Base-by-base conservation (phyloP, 805 yeast genomes). In the Saturnispora hagleri region DNA sequence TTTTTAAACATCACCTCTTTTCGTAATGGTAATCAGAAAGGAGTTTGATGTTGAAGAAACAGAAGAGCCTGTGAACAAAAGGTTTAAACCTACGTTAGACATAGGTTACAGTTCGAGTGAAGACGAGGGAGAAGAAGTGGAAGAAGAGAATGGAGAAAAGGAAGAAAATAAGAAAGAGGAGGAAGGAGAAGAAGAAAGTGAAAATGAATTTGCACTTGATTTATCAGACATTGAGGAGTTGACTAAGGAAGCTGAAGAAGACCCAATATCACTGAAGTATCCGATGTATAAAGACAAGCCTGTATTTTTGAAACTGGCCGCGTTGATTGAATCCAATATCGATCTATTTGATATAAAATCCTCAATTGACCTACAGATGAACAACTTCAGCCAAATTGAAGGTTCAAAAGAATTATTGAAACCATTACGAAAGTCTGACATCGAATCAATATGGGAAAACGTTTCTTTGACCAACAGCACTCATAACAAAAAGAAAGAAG, bases 361-460 rank as follows among this genome's bases (percentile, higher is more conserved):
- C 8, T 55, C 59, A 8, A 58, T 52, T 44, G 58, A 59, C 43
- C 42, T 59, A 13, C 61, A 58, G 47, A 43, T 54, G n/a, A 58
- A 51, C 3, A 53, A 51, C 5, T 45, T 68, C 7, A 38, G 58
- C 9, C 46, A 55, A 38, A 53, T 55, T 17, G 63, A 69, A 0
- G 60, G 54, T 26, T 67, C 55, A 48, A 55, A 47, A 20, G 35
- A 51, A 5, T 46, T 66, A 4, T 62, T 58, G 10, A 47, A 50
- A 9, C 4, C 20, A 18, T 57, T 60, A 17, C 31, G 44, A 8
- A 51, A 48, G 34, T 52, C 62, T 43, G 53, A 53, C 6, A 4
- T 51, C 20, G 51, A 49, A 20, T 7, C 28, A 10, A 7, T 43
- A 2, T 55, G 53, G 47, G 58, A 55, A 41, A 47, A 44, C 4